phyloP scores from a whole-genome alignment of 2,329 filamentous ascomycete species.

The Colletotrichum endophyticum region DNA sequence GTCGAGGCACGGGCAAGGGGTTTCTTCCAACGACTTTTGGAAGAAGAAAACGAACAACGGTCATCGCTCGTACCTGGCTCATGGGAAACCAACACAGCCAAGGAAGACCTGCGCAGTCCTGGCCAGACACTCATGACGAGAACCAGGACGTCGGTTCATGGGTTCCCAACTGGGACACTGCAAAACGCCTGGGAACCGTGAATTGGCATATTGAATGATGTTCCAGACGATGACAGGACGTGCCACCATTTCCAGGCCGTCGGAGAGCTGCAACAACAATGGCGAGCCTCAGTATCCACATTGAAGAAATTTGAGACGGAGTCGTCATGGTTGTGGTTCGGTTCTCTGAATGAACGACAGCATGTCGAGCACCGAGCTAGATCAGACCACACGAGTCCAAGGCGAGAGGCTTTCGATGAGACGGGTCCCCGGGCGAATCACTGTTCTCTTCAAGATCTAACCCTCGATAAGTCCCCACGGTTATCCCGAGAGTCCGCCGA shows the following conservation, averaged over 20 bases:
- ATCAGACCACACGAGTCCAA: fast-evolving
- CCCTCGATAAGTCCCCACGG: not conserved
- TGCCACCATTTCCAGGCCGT: not conserved
- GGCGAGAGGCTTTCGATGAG: fast-evolving
- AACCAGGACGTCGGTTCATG: not conserved
- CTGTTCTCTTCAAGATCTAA: not conserved
- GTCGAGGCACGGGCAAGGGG: too few species aligned
- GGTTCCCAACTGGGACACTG: fast-evolving
- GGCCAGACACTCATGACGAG: fast-evolving
- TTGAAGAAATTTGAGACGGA: too few species aligned
- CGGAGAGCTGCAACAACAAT: too few species aligned
- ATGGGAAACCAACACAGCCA: not conserved
- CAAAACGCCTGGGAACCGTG: not conserved
- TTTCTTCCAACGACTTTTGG: too few species aligned
- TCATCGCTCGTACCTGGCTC: not conserved
- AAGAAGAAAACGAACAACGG: not conserved
- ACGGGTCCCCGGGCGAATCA: fast-evolving
- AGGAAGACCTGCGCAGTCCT: not conserved
- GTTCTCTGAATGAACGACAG: too few species aligned
- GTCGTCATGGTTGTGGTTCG: too few species aligned
- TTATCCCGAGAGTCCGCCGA: too few species aligned
- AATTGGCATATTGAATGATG: not conserved
- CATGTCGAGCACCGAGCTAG: fast-evolving
- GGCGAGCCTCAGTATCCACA: too few species aligned
- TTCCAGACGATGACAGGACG: fast-evolving